A percentile compares a stretch with the other conserved stretches of the same genome.
phyloP scores from a whole-genome alignment of 129 eudicot genomes.

The Pulicaria dysenterica region DNA sequence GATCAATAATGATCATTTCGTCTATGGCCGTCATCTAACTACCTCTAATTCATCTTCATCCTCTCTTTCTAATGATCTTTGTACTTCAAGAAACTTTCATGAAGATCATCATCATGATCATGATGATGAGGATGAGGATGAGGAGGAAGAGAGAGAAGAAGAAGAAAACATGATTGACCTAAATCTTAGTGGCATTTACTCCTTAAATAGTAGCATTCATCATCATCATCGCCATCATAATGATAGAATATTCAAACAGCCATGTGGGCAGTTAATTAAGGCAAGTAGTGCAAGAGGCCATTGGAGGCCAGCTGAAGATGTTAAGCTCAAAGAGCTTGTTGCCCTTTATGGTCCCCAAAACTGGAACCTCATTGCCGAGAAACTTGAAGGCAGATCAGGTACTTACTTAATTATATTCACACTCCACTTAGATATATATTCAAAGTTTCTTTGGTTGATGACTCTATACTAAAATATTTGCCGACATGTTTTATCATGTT shows the following conservation, averaged over 20 bases:
- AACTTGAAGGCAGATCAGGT: slow-evolving; percentile 67
- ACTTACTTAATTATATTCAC: neutral
- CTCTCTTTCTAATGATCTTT: slow-evolving; percentile 24
- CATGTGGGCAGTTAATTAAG: slow-evolving; percentile 20
- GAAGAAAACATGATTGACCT: slow-evolving; percentile 21
- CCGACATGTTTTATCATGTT: neutral
- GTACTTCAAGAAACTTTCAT: slow-evolving; percentile 28
- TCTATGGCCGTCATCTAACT: slow-evolving; percentile 12
- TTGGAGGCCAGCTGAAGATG: slow-evolving; percentile 76
- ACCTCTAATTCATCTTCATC: slow-evolving; percentile 29
- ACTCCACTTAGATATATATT: neutral
- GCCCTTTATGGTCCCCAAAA: slow-evolving; percentile 58
- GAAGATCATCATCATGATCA: slow-evolving; percentile 24
- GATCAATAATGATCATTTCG: slow-evolving; percentile 24
- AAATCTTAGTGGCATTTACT: slow-evolving; percentile 22
- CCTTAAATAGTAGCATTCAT: slow-evolving; percentile 20
- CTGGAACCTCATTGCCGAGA: slow-evolving; percentile 62
- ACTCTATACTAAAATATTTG: neutral
- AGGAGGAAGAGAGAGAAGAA: neutral
- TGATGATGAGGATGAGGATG: neutral
- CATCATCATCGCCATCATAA: neutral
- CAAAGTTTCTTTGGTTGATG: neutral
- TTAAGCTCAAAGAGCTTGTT: slow-evolving; percentile 54
- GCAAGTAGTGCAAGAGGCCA: slow-evolving; percentile 58
- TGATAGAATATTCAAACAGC: slow-evolving; percentile 10